phyloP scores from a whole-genome alignment of 169 alveolate species.

The Plasmodium relictum region DNA sequence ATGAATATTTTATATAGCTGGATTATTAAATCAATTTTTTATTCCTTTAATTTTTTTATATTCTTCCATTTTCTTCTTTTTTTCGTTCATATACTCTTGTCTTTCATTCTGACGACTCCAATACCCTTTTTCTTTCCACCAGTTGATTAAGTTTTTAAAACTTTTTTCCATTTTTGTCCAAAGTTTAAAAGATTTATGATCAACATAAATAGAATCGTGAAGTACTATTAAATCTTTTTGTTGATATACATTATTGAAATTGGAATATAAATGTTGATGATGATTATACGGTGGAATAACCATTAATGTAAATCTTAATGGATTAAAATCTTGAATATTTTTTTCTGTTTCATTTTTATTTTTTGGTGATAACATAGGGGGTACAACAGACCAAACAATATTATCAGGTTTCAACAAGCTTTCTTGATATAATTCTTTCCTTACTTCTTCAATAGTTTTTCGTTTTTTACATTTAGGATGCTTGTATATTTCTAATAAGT shows the following conservation, averaged over 20 bases:
- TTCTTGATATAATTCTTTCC: slow-evolving; percentile 85
- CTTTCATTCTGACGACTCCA: slow-evolving; percentile 87
- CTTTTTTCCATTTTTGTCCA: slow-evolving; percentile 82
- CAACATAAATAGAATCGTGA: slow-evolving; percentile 88
- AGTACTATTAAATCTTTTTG: slow-evolving; percentile 79
- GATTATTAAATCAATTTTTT: neutral
- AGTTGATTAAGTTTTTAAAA: slow-evolving; percentile 76
- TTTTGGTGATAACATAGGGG: slow-evolving; percentile 80
- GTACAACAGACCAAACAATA: slow-evolving; percentile 86
- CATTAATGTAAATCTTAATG: slow-evolving; percentile 84
- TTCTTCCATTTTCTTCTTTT: slow-evolving; percentile 78
- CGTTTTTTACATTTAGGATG: slow-evolving; percentile 85
- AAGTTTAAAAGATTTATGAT: slow-evolving; percentile 82
- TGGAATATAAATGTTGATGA: slow-evolving; percentile 36
- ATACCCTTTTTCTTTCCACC: slow-evolving; percentile 91
- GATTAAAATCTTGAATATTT: slow-evolving; percentile 71
- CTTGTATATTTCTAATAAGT: slow-evolving; percentile 85
- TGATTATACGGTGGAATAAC: slow-evolving; percentile 85
- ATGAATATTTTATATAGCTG: too few relatives aligned
- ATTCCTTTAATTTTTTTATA: slow-evolving; percentile 27
- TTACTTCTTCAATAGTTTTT: slow-evolving; percentile 80
- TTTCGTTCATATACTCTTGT: slow-evolving; percentile 81
- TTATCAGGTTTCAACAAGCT: slow-evolving; percentile 84
- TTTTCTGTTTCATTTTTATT: slow-evolving; percentile 48
- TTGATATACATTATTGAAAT: slow-evolving; percentile 41